Evolutionary conservation across 75 land plant species (phyloP).

Genomic region (Chamaecyparis obtusa): DNA sequence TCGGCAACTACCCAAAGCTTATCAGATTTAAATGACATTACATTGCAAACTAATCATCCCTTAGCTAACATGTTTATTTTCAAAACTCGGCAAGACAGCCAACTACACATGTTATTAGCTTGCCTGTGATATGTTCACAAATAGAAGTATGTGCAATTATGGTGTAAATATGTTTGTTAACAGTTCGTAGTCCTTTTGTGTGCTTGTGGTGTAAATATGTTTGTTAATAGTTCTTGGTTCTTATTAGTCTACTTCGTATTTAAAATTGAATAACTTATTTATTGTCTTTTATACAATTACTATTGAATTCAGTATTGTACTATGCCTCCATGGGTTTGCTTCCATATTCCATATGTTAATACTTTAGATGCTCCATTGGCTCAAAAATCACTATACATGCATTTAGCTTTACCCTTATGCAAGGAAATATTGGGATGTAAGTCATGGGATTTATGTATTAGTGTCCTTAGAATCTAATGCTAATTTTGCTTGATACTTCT

Average conservation of each 20-base stretch:
- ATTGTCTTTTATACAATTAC: neutral
- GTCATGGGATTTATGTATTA: neutral
- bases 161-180: too few species aligned
- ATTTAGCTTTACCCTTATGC: neutral
- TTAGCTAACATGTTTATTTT: too few species aligned
- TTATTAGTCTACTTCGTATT: too few species aligned
- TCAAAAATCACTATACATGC: neutral
- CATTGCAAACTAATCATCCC: too few species aligned
- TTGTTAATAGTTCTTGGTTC: neutral
- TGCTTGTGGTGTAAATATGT: neutral
- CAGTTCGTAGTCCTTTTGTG: neutral
- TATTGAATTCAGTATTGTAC: neutral
- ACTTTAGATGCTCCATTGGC: neutral
- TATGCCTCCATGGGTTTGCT: neutral
- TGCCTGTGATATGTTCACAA: neutral
- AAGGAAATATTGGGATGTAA: neutral
- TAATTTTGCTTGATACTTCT: neutral
- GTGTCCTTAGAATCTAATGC: neutral
- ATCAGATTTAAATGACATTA: too few species aligned
- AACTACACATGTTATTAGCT: neutral
- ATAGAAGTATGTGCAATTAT: neutral
- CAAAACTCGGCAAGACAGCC: too few species aligned
- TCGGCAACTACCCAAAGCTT: too few species aligned
- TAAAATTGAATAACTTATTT: neutral
- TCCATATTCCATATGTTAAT: neutral